Conservation (phyloP, 495 filamentous ascomycete species). For the Baudoinia panamericana region DNA sequence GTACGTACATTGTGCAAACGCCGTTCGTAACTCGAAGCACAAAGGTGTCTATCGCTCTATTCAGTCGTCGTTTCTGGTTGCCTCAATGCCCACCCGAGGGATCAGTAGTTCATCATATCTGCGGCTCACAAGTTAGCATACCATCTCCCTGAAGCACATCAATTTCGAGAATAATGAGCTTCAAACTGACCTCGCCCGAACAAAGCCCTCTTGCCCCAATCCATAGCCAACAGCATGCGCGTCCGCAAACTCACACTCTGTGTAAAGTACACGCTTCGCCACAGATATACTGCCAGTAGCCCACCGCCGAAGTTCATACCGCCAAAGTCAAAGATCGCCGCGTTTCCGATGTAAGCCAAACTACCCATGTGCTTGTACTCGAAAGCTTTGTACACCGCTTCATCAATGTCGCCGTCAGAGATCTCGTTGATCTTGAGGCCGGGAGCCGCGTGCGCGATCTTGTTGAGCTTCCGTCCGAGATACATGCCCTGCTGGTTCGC, state of each 20-base stretch:
- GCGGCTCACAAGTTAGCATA: neutral
- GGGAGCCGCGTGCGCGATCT: constrained; percentile 65
- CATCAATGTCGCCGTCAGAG: constrained; percentile 79
- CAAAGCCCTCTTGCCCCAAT: constrained; percentile 88
- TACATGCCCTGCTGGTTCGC: constrained; percentile 95
- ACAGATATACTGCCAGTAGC: constrained; percentile 86
- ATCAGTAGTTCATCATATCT: constrained; percentile 14
- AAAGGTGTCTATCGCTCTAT: too few relatives aligned
- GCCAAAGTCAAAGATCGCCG: constrained; percentile 79
- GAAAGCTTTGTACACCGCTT: constrained; percentile 88
- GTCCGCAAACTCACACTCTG: constrained; percentile 93
- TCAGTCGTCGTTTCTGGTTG: too few relatives aligned
- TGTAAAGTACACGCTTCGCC: constrained; percentile 94
- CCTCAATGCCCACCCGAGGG: too few relatives aligned
- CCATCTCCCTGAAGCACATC: constrained; percentile 30
- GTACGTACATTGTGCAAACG: too few relatives aligned
- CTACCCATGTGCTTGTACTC: constrained; percentile 87
- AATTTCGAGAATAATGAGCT: constrained; percentile 33
- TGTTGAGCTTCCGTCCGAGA: constrained; percentile 86
- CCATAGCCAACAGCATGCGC: constrained; percentile 84
- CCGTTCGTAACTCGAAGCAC: too few relatives aligned
- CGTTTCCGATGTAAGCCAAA: constrained; percentile 91
- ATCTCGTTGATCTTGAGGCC: constrained; percentile 70
- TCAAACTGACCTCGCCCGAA: constrained; percentile 79
- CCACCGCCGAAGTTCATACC: constrained; percentile 74